Base-by-base conservation (phyloP, 2,329 filamentous ascomycete species). In the Aureobasidium subglaciale region DNA sequence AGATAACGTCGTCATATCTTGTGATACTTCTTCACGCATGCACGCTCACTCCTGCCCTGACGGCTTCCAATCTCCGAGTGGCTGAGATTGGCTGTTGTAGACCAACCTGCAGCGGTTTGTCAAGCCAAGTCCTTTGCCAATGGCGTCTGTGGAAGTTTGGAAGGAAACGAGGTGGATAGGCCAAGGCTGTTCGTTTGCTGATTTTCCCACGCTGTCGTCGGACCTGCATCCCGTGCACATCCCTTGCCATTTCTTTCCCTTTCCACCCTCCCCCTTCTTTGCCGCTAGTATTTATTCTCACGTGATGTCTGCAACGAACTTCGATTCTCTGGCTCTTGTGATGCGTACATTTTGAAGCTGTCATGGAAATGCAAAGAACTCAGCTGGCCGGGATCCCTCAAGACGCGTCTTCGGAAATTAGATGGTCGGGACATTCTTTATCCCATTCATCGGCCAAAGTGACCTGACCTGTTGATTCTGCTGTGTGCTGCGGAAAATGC, bases 101-200 rank as follows among this genome's bases (percentile, higher is more conserved):
- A 24, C 9, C 18, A 8, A 38, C 46, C 32, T 50, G 46, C 22
- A 50, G 46, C 46, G 46, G 46, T 29, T 37, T 37, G 46, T 50
- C 30, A 50, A 38, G 46, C 46, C 46, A 50, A 50, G 46, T 18
- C 32, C 24, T 32, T 35, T 50, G 46, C 46, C 32, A 50, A 37
- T 50, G 37, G 46, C 22, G 20, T 22, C 20, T 48, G 6, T 18
- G 32, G n/a, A 37, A 32, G n/a, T n/a, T n/a, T n/a, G n/a, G n/a
- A n/a, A 20, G 25, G 11, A 34, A 46, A 13, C 16, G 13, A 22
- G n/a, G 29, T 29, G 13, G 5, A 30, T 11, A 24, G 25, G 30
- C 20, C 29, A 24, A 35, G 29, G 15, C 2, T 16, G 10, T n/a
- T 30, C 15, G 11, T 45, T 16, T 30, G 25, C 24, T 30, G 11